phyloP scores from a whole-genome alignment of 2,329 filamentous ascomycete genomes.

The Mycosphaerella sp. region DNA sequence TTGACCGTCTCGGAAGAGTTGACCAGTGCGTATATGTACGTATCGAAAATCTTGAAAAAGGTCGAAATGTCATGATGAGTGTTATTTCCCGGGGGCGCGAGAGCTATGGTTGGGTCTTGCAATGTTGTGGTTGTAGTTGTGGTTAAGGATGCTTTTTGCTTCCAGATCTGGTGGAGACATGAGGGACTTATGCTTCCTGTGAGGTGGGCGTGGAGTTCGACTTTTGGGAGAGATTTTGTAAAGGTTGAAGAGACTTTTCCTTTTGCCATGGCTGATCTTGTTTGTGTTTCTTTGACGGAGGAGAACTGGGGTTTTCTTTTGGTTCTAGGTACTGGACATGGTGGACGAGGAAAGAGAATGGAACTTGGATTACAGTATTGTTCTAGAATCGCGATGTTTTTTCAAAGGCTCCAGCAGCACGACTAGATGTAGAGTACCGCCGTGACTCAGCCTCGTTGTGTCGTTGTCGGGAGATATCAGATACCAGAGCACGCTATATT shows the following conservation, averaged over 20 bases:
- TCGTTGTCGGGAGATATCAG: too few species aligned
- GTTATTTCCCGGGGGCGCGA: slow-evolving; percentile 54
- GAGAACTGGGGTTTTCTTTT: too few species aligned
- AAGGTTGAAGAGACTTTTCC: slow-evolving; percentile 23
- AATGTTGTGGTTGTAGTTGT: slow-evolving; percentile 32
- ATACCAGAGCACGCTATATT: too few species aligned
- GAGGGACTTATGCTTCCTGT: slow-evolving; percentile 69
- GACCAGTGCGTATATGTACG: slow-evolving; percentile 72
- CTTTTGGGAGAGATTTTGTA: slow-evolving; percentile 38
- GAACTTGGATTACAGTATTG: too few species aligned
- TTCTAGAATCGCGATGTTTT: too few species aligned
- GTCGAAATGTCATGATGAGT: slow-evolving; percentile 39
- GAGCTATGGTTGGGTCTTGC: slow-evolving; percentile 61
- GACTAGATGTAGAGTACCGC: too few species aligned
- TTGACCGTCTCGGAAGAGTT: slow-evolving; percentile 50
- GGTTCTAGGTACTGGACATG: too few species aligned
- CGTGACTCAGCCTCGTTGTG: too few species aligned
- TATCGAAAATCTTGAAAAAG: slow-evolving; percentile 73
- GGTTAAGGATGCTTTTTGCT: too few species aligned
- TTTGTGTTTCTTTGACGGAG: neutral
- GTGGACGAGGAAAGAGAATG: too few species aligned
- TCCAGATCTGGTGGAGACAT: slow-evolving; percentile 70
- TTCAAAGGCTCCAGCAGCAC: too few species aligned
- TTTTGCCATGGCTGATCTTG: neutral
- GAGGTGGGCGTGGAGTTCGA: slow-evolving; percentile 69